phyloP scores from a whole-genome alignment of 2,329 filamentous ascomycete species.

The Aurifilum marmelostoma region DNA sequence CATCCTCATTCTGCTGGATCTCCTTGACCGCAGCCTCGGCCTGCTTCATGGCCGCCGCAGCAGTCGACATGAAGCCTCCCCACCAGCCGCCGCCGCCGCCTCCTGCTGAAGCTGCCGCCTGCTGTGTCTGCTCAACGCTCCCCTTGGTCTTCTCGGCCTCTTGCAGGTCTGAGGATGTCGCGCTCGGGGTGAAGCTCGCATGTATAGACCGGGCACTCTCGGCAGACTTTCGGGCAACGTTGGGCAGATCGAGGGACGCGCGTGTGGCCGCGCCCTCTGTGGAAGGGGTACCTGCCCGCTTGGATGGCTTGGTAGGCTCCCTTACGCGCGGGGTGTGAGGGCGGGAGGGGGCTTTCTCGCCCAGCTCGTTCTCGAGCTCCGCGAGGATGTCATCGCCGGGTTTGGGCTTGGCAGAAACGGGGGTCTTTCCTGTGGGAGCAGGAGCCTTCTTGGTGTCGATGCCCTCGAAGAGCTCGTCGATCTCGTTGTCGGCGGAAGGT shows the following conservation, averaged over 20 bases:
- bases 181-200: constrained; percentile 71
- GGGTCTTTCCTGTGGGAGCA: constrained; percentile 48
- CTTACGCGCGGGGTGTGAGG: constrained; percentile 81
- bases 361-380: constrained; percentile 80
- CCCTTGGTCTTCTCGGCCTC: constrained; percentile 57
- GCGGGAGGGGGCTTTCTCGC: constrained; percentile 71
- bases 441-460: constrained; percentile 56
- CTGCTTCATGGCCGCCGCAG: constrained; percentile 84
- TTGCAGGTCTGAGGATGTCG: constrained; percentile 64
- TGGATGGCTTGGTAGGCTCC: constrained; percentile 55
- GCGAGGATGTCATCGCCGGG: constrained; percentile 75
- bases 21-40: constrained; percentile 93
- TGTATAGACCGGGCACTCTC: constrained; percentile 76
- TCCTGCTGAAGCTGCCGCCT: constrained; percentile 32
- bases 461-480: constrained; percentile 68
- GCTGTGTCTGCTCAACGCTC: constrained; percentile 47
- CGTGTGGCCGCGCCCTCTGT: constrained; percentile 49
- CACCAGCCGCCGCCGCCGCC: constrained; percentile 81
- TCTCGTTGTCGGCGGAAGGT: constrained; percentile 60
- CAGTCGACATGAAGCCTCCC: constrained; percentile 83
- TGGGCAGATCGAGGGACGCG: constrained; percentile 66
- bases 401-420: constrained; percentile 54
- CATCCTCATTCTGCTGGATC: constrained; percentile 94
- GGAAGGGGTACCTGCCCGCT: constrained; percentile 53
- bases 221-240: constrained; percentile 67